Evolutionary conservation across 2,329 filamentous ascomycete species (phyloP), one percentile per base, ranked within the genome.

Genomic region (Fusarium circinatum): DNA sequence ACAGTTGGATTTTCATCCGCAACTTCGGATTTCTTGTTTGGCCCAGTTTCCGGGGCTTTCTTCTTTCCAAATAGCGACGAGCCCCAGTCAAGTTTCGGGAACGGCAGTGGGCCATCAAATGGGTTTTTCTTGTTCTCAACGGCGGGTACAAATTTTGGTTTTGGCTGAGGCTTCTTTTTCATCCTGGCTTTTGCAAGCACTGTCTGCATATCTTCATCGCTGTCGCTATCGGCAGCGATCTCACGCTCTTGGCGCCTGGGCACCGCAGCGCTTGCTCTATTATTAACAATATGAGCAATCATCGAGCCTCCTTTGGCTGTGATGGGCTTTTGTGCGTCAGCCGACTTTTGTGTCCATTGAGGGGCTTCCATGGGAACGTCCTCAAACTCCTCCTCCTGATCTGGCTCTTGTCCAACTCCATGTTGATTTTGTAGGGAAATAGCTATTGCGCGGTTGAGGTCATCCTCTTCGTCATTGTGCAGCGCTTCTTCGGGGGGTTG

Each of bases 81-180:
- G 58, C 89, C 91, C 86, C 89, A 91, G 49, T 93, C 90, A 4
- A 98, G 86, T 78, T 94, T 96, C 76, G 98, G 95, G 78, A 99
- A 99, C 0, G 96, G 96, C 10, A 99, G 82, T 0, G 95, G 94
- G 0, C 96, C 96, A 73, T 90, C 89, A 78, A 97, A 90, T 0
- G 89, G 86, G 75, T 90, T 90, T 73, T 89, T 89, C 41, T 88
- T 85, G 56, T 89, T 90, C 15, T 87, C 80, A n/a, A 82, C 78
- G 7, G 84, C 78, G 5, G 81, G 80, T 47, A 81, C 84, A 24
- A 81, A 81, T 38, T 80, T 79, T 7, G 80, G 72, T 44, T 86
- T 86, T 77, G 81, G 80, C 47, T 81, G 79, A 6, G 80, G 73
- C 45, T 86, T 87, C 78, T 90, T 89, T 65, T 87, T 78, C 74